Base-by-base conservation (phyloP, 108 stramenopile genomes). In the Nitzschia putrida region DNA sequence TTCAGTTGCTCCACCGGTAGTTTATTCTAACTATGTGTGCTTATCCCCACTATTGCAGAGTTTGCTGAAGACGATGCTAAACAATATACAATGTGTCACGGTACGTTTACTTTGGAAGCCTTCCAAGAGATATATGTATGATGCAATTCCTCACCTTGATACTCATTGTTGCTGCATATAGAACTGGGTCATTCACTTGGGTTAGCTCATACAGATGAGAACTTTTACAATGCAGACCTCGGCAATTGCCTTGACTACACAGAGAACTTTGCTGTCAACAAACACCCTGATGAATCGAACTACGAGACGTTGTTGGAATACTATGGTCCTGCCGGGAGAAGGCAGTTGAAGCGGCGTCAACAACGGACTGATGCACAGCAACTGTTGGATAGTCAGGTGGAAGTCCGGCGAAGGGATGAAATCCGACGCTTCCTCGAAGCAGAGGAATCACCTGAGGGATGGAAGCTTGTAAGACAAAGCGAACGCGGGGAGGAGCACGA, bases 211-310 rank as follows among this genome's bases (percentile, higher is more conserved):
- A 80, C 72, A 0, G 91, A 92, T 55, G 90, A 91, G 68, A 78
- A 83, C 45, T 89, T 89, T 64, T 51, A 76, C 24, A 91, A 91
- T 59, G 18, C 21, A 14, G 90, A 91, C 63, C 66, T 88, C 25
- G 86, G 88, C 2, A 88, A 86, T 67, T 91, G 90, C 47, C 86
- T 91, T 85, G 82, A 91, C 61, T 91, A 91, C 58, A 91, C 90
- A 0, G 74, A 83, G 23, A 75, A 73, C 26, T 80, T 86, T 13
- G 61, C 73, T 21, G 78, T 75, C 13, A 91, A 88, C 69, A 74
- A 79, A 64, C 69, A 67, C 56, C 90, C 90, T 0, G 84, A 88
- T 56, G 71, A 68, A 20, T 59, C 40, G 29, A 87, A 88, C 53
- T 91, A 75, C 58, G 24, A 72, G 21, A 52, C 38, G 8, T 69